Base-by-base conservation (phyloP, 768 basidiomycete species). In the Rhizopogon vulgaris region DNA sequence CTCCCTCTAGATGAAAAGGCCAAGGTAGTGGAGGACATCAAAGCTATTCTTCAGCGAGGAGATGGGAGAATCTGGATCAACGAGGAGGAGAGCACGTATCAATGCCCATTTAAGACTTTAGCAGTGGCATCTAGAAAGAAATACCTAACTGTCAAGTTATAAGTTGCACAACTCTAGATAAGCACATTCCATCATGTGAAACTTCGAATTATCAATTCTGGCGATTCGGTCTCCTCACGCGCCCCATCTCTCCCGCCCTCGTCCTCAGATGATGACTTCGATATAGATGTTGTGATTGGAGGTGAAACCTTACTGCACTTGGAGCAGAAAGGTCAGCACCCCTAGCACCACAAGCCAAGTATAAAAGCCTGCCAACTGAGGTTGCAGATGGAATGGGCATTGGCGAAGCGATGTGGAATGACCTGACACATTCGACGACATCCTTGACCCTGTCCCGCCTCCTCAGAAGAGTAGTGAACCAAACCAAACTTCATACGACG, bases 51-150 rank as follows among this genome's bases (percentile, higher is more conserved):
- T 2, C 64, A 78, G 48, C 69, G 66, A 25, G 83, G 83, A 17
- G 78, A 86, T 8, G 84, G 77, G 1, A 81, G 77, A 59, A 73
- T 73, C 18, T 94, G 90, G 90, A 80, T 92, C 15, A 80, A 95
- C 61, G 70, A 90, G 69, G 69, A 70, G 40, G 69, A 80, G 46
- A 90, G 90, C 0, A 65, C 80, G 8, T 95, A 94, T 63, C 77
- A 87, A 59, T 94, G 90, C 63, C 86, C 86, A 0, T 92, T 93
- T 73, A 77, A 78, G 64, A 84, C 83, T 4, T 74, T 71, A 47
- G 73, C 86, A 22, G 78, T 90, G 7, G 60, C 85, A 30, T 58
- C 70, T 15, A 69, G 61, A 57, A 77, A 72, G 71, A 76, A 75
- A 63, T 76, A 59, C 22, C 22, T 22, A 22, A 22, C 22, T 22